These are phyloP conservation scores for Sclerotinia trifoliorum DNA, from an alignment of 2,329 filamentous ascomycete genomes.

Conservation along the genomic window DNA sequence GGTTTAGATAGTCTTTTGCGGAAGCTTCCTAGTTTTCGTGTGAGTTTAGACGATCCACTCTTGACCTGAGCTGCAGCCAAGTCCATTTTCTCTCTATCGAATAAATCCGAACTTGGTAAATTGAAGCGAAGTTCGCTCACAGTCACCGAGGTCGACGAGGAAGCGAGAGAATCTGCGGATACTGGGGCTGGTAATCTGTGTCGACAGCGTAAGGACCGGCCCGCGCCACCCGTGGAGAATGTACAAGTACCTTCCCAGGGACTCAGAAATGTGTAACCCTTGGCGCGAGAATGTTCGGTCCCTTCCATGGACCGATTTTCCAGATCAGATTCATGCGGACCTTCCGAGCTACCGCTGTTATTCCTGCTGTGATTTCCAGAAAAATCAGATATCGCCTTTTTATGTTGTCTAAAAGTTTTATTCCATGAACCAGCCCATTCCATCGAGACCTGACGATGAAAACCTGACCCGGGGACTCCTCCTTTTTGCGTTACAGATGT, in stretches of 20 bases:
- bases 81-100: constrained; percentile 34
- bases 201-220: constrained; percentile 71
- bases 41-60: constrained; percentile 16
- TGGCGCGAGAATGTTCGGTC: constrained; percentile 27
- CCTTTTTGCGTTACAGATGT: constrained; percentile 11
- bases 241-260: constrained; percentile 88
- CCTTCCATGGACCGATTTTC: constrained; percentile 18
- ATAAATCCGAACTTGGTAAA: constrained; percentile 61
- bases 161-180: constrained; percentile 27
- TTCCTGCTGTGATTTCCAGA: constrained; percentile 26
- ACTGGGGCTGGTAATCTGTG: constrained; percentile 60
- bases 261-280: constrained; percentile 75
- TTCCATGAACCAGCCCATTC: constrained; percentile 37
- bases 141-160: constrained; percentile 26
- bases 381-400: constrained; percentile 33
- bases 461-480: constrained; percentile 34
- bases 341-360: constrained; percentile 27
- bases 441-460: constrained; percentile 59
- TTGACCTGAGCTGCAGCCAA: constrained; percentile 17
- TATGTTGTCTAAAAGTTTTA: constrained; percentile 33
- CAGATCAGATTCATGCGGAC: constrained; percentile 14
- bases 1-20: constrained; percentile 20
- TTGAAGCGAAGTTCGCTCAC: constrained; percentile 92
- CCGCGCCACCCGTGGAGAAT: constrained; percentile 75
- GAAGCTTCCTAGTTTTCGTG: constrained; percentile 27